Base-by-base conservation (phyloP, 2,329 filamentous ascomycete species). In the Celoporthe dispersa region DNA sequence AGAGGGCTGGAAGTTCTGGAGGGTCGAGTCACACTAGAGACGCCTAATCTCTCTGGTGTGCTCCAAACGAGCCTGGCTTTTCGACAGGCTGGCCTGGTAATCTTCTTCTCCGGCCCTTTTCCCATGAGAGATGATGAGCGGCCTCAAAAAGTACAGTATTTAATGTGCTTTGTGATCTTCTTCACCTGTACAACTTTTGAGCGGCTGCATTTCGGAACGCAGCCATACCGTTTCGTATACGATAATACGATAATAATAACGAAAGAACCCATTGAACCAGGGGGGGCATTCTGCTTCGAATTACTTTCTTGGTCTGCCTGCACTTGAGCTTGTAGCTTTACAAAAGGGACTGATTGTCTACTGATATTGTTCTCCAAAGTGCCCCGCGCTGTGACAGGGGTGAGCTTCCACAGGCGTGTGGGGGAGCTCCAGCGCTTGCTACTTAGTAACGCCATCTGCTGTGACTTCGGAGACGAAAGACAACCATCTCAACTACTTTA, bases 1-100 rank as follows among this genome's bases (percentile, higher is more conserved):
- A 72, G 91, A 93, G 75, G 92, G 92, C 2, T 96, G 93, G 93
- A 94, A 94, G 78, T 96, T 95, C 79, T 96, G 93, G 93, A 88
- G 88, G 73, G 87, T 90, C 41, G 87, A 90, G 76, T 84, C 80
- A 74, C 78, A 77, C 67, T 79, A 75, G 33, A 25, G 22, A 22
- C 35, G 7, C 35, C 5, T 12, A n/a, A 48, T 48, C 2, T 28
- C 14, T 19, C n/a, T 31, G 12, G 22, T 12, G 33, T 25, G 12
- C n/a, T 37, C 41, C 16, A 33, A 39, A 25, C 35, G 31, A 37
- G 19, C 35, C 59, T 37, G 37, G n/a, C 60, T 63, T 44, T 11
- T 37, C 5, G 19, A 28, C 8, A 39, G 35, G 35, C 33, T 19
- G 37, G n/a, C 35, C 33, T 62, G 60, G 60, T 44, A 35, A 11